Evolutionary conservation across 1,139 yeast species (phyloP).

Genomic region (Eremothecium cymbalariae): DNA sequence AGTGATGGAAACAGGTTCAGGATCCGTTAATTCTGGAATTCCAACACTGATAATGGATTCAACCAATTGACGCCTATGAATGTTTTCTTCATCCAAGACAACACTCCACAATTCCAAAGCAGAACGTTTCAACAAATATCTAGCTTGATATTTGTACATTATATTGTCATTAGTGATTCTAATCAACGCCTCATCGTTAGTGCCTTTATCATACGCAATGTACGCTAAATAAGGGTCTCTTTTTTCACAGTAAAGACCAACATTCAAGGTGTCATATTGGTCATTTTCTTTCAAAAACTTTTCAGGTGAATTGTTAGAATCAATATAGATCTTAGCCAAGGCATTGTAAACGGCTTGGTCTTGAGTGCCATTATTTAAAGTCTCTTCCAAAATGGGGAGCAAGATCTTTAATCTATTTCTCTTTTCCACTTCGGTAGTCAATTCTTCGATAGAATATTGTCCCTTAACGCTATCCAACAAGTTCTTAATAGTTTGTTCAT

Average conservation of each 20-base stretch:
- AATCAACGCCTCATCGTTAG: constrained; percentile 81
- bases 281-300: constrained; percentile 89
- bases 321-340: constrained; percentile 94
- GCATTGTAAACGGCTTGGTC: constrained; percentile 93
- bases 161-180: constrained; percentile 91
- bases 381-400: constrained; percentile 87
- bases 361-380: constrained; percentile 77
- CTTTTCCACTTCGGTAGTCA: constrained; percentile 92
- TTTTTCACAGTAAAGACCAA: constrained; percentile 98
- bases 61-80: constrained; percentile 80
- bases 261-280: constrained; percentile 81
- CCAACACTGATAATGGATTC: constrained; percentile 96
- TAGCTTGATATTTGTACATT: constrained; percentile 98
- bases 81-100: constrained; percentile 67
- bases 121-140: constrained; percentile 80
- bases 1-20: constrained; percentile 92
- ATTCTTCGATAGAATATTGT: constrained; percentile 84
- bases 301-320: constrained; percentile 94
- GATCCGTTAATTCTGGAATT: constrained; percentile 89
- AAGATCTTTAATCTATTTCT: constrained; percentile 87
- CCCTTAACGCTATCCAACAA: constrained; percentile 82
- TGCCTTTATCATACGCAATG: constrained; percentile 93
- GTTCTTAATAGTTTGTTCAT: constrained; percentile 75
- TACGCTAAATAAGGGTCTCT: constrained; percentile 97
- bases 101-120: constrained; percentile 74